Evolutionary conservation across 2,329 filamentous ascomycete species (phyloP).

Genomic region (Harringtonia lauricola): DNA sequence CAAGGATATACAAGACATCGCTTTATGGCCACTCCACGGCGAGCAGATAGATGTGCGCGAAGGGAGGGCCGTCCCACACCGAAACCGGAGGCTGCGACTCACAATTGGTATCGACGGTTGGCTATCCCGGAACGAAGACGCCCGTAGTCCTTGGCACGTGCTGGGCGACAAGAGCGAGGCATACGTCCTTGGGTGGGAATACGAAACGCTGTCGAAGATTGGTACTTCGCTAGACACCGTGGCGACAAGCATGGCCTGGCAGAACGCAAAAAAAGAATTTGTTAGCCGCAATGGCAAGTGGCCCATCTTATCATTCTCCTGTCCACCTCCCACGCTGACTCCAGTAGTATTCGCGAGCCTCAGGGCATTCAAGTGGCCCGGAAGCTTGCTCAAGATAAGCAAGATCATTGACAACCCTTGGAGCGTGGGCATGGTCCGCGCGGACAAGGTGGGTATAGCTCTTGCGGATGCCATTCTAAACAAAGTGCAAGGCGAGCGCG

Average conservation of each 20-base stretch:
- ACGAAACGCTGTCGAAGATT: conserved; percentile 64
- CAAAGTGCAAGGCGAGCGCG: conserved; percentile 71
- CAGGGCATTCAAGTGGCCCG: conserved; percentile 36
- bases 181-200: conserved; percentile 78
- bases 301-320: neutral
- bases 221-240: conserved; percentile 69
- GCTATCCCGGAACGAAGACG: conserved; percentile 60
- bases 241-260: conserved; percentile 73
- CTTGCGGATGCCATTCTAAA: conserved; percentile 76
- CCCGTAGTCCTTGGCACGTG: conserved; percentile 67
- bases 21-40: conserved; percentile 63
- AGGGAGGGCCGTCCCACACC: conserved; percentile 37
- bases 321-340: neutral
- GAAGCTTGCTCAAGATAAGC: conserved; percentile 53
- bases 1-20: conserved; percentile 80
- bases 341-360: conserved; percentile 5
- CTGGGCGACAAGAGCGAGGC: conserved; percentile 64
- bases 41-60: conserved; percentile 32
- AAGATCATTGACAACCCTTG: conserved; percentile 75
- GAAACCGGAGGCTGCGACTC: conserved; percentile 63
- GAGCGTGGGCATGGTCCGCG: conserved; percentile 61
- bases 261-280: conserved; percentile 46
- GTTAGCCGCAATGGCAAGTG: conserved; percentile 33
- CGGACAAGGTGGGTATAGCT: conserved; percentile 60
- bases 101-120: conserved; percentile 77